These are phyloP conservation scores for Neofusicoccum parvum DNA, from an alignment of 2,329 filamentous ascomycete species.

Conservation along the genomic window DNA sequence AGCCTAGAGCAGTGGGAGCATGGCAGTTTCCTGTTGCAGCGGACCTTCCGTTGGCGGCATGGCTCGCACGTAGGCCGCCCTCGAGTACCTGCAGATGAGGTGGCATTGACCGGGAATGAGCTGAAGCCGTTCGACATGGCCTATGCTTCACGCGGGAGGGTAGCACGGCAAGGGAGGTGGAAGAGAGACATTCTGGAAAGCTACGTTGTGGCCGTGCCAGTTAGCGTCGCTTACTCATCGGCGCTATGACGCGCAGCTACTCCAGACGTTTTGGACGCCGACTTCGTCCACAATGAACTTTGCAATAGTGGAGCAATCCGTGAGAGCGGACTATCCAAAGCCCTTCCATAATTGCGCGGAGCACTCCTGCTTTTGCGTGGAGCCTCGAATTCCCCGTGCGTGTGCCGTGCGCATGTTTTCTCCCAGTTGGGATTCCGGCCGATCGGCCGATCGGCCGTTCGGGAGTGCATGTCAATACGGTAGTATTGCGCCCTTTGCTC, in stretches of 20 bases:
- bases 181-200: background rate
- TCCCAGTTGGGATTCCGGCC: background rate
- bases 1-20: conserved; percentile 1
- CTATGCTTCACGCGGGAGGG: too few relatives aligned
- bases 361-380: too few relatives aligned
- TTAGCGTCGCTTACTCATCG: conserved; percentile 1
- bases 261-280: too few relatives aligned
- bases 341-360: too few relatives aligned
- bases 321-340: too few relatives aligned
- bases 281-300: too few relatives aligned
- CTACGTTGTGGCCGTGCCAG: background rate
- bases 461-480: background rate
- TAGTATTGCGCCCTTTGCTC: background rate
- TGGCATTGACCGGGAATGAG: background rate
- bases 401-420: too few relatives aligned
- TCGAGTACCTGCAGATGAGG: background rate
- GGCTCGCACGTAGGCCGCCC: conserved; percentile 2
- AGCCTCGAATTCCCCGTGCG: too few relatives aligned
- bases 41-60: conserved; percentile 4
- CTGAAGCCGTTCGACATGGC: background rate
- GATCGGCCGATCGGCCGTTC: conserved; percentile 16
- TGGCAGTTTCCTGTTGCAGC: conserved; percentile 9
- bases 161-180: background rate
- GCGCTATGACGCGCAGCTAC: background rate
- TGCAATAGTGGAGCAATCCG: too few relatives aligned